Conservation (phyloP, 2,329 filamentous ascomycete species). For the Diplodia scrobiculata region DNA sequence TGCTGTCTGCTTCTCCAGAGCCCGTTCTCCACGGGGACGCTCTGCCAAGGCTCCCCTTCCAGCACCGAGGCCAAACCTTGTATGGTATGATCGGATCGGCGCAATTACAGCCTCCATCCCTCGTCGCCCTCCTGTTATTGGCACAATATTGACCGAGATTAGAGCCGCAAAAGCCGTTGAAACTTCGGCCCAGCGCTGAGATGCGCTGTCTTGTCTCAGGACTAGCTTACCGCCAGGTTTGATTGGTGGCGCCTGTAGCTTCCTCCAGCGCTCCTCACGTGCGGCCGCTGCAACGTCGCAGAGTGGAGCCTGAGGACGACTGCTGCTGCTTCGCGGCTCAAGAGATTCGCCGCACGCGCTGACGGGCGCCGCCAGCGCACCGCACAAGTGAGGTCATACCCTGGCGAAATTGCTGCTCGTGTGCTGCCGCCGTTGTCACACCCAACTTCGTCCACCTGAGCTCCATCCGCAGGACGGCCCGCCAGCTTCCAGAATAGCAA, state of each 20-base stretch:
- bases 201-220: constrained; percentile 26
- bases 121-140: constrained; percentile 16
- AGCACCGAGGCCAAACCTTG: constrained; percentile 16
- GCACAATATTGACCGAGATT: constrained; percentile 26
- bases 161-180: constrained; percentile 26
- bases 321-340: not conserved
- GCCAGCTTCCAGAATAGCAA: constrained; percentile 14
- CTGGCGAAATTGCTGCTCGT: constrained; percentile 24
- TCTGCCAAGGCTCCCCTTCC: not conserved
- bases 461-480: constrained; percentile 2
- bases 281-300: not conserved
- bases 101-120: constrained; percentile 19
- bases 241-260: constrained; percentile 25
- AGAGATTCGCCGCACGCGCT: constrained; percentile 15
- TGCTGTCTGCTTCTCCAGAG: too few species aligned
- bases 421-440: not conserved
- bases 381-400: constrained; percentile 12
- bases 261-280: constrained; percentile 4
- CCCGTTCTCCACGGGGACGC: constrained; percentile 13
- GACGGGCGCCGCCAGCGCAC: constrained; percentile 10
- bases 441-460: not conserved
- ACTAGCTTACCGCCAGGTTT: constrained; percentile 24
- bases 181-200: constrained; percentile 12
- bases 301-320: constrained; percentile 16
- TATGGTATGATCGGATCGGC: constrained; percentile 23